Conservation (phyloP, 2,329 filamentous ascomycete genomes). For the Laburnicola sp. region DNA sequence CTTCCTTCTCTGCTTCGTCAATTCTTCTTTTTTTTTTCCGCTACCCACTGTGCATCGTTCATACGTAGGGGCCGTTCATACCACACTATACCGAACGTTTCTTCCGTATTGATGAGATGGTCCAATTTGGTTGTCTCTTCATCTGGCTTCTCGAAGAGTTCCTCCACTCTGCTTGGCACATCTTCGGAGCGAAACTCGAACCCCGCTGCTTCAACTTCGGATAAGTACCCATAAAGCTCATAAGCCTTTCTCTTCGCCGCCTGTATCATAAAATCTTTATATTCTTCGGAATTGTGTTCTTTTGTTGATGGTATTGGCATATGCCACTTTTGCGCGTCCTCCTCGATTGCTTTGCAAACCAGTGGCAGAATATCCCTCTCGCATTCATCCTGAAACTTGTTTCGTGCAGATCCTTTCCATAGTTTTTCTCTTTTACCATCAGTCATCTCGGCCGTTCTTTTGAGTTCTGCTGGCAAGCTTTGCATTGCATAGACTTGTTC, state of each 20-base stretch:
- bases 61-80: not conserved
- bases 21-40: not conserved
- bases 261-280: not conserved
- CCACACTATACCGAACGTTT: not conserved
- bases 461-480: not conserved
- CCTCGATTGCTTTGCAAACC: not conserved
- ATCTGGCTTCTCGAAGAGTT: not conserved
- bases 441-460: not conserved
- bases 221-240: not conserved
- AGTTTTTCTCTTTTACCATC: not conserved
- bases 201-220: not conserved
- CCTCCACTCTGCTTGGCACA: not conserved
- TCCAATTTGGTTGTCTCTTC: no score
- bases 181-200: not conserved
- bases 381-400: not conserved
- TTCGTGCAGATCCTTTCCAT: not conserved
- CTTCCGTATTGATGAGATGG: not conserved
- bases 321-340: not conserved
- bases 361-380: not conserved
- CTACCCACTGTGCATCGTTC: constrained; percentile 1
- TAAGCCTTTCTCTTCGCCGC: not conserved
- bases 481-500: not conserved
- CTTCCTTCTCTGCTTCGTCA: not conserved
- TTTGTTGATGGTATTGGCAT: not conserved
- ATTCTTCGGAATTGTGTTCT: not conserved